Evolutionary conservation across 805 yeast species (phyloP).

Genomic region (Naumovozyma dairenensis): DNA sequence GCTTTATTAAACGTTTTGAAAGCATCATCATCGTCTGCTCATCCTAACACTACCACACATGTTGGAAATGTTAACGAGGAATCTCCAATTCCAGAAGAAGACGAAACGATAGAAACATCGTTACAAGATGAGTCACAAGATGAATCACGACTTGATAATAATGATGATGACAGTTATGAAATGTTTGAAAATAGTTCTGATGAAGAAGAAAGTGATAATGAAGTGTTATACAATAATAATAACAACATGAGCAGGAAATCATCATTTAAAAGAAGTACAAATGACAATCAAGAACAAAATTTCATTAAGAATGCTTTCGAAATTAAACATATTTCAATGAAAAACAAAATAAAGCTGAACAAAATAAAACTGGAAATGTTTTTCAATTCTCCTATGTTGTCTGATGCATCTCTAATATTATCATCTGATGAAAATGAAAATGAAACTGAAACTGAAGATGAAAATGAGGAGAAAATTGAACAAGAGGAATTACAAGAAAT

Average conservation of each 20-base stretch:
- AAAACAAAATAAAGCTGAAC: slow-evolving; percentile 1
- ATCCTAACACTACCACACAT: too few relatives aligned
- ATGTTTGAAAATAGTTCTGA: slow-evolving; percentile 25
- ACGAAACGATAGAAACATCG: too few relatives aligned
- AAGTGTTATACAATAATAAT: slow-evolving; percentile 10
- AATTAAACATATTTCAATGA: not conserved
- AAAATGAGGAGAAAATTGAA: slow-evolving; percentile 5
- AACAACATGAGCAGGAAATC: not conserved
- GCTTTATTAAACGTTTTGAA: slow-evolving; percentile 13
- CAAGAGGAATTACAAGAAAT: slow-evolving; percentile 7
- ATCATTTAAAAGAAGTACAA: too few relatives aligned
- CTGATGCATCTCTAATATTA: too few relatives aligned
- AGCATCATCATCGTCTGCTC: not conserved
- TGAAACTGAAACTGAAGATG: slow-evolving; percentile 3
- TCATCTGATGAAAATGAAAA: slow-evolving; percentile 1
- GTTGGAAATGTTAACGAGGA: too few relatives aligned
- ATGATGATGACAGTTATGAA: slow-evolving; percentile 10
- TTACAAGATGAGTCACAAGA: too few relatives aligned
- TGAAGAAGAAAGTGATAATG: slow-evolving; percentile 12
- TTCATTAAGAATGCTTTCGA: not conserved
- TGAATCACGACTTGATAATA: too few relatives aligned
- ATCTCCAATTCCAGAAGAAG: too few relatives aligned
- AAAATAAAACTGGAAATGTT: not conserved
- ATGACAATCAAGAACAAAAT: slow-evolving; percentile 1
- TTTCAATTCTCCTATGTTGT: not conserved